These are phyloP conservation scores for Lophiostoma macrostomum DNA, from an alignment of 495 filamentous ascomycete species.

Conservation along the genomic window DNA sequence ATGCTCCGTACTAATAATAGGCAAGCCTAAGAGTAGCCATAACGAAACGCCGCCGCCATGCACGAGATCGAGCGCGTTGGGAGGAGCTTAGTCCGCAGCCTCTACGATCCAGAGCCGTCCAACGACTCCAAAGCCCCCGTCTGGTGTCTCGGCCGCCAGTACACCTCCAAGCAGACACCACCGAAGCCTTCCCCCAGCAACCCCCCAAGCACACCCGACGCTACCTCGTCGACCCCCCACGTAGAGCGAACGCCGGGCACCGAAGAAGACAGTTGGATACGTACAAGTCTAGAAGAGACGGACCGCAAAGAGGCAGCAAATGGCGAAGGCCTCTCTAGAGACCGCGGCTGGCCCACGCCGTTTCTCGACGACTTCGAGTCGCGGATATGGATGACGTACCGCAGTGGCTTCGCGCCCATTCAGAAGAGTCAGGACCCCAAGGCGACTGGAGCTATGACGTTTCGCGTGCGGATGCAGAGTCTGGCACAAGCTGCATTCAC, in stretches of 20 bases:
- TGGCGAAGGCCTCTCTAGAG: conserved; percentile 33
- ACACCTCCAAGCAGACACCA: conserved; percentile 47
- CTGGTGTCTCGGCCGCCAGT: conserved; percentile 85
- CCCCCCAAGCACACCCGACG: conserved; percentile 8
- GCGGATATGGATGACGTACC: conserved; percentile 94
- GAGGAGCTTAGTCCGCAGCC: conserved; percentile 67
- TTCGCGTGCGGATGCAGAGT: conserved; percentile 79
- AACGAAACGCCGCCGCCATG: too few species aligned
- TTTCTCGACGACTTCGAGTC: conserved; percentile 95
- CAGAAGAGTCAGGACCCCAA: conserved; percentile 69
- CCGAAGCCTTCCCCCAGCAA: conserved; percentile 20
- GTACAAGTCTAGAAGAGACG: conserved; percentile 24
- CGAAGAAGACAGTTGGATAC: conserved; percentile 34
- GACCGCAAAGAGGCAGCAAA: conserved; percentile 27
- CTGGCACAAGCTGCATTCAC: conserved; percentile 80
- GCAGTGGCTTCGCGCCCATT: conserved; percentile 81
- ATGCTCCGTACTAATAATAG: neutral
- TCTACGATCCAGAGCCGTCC: conserved; percentile 91
- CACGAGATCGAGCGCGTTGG: conserved; percentile 33
- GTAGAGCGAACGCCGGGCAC: conserved; percentile 1
- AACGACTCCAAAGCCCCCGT: conserved; percentile 76
- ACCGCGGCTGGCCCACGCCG: conserved; percentile 74
- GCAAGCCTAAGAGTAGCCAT: too few species aligned
- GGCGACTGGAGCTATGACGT: conserved; percentile 70
- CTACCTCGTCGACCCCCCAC: conserved; percentile 40